A percentile compares a stretch with the other conserved stretches of the same genome.
phyloP scores from a whole-genome alignment of 2,329 filamentous ascomycete genomes.

The Myrmaecium sp. region DNA sequence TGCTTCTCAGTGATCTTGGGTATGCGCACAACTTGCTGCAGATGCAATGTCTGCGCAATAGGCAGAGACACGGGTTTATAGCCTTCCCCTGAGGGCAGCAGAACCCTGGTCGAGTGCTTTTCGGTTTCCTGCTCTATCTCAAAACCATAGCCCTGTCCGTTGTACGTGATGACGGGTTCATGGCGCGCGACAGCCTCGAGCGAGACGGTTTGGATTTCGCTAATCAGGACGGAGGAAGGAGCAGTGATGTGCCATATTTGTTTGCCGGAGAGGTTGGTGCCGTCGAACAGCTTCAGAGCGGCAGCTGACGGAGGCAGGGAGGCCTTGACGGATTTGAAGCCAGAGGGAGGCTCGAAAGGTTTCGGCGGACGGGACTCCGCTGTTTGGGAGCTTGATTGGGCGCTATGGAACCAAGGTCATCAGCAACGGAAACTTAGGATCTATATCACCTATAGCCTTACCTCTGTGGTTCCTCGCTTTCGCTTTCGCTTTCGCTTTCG shows the following conservation, averaged over 20 bases:
- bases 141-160: slow-evolving; percentile 46
- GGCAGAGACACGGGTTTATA: slow-evolving; percentile 23
- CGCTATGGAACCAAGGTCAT: slow-evolving; percentile 1
- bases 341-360: slow-evolving; percentile 21
- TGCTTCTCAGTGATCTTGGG: slow-evolving; percentile 23
- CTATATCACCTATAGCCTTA: not conserved
- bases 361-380: slow-evolving; percentile 19
- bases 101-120: slow-evolving; percentile 38
- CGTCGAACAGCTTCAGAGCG: slow-evolving; percentile 34
- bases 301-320: slow-evolving; percentile 21
- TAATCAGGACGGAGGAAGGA: slow-evolving; percentile 51
- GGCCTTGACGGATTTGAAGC: slow-evolving; percentile 33
- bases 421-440: slow-evolving; percentile 7
- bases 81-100: slow-evolving; percentile 41
- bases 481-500: slow-evolving; percentile 20
- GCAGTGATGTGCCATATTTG: slow-evolving; percentile 70
- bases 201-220: slow-evolving; percentile 46
- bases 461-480: slow-evolving; percentile 13
- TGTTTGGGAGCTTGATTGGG: slow-evolving; percentile 9
- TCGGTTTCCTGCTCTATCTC: slow-evolving; percentile 33
- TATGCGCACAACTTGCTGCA: slow-evolving; percentile 46
- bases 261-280: slow-evolving; percentile 47
- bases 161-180: slow-evolving; percentile 42
- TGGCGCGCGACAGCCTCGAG: slow-evolving; percentile 39
- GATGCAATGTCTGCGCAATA: slow-evolving; percentile 44